phyloP scores from a whole-genome alignment of 2,329 filamentous ascomycete genomes.

The Alternaria viburni region DNA sequence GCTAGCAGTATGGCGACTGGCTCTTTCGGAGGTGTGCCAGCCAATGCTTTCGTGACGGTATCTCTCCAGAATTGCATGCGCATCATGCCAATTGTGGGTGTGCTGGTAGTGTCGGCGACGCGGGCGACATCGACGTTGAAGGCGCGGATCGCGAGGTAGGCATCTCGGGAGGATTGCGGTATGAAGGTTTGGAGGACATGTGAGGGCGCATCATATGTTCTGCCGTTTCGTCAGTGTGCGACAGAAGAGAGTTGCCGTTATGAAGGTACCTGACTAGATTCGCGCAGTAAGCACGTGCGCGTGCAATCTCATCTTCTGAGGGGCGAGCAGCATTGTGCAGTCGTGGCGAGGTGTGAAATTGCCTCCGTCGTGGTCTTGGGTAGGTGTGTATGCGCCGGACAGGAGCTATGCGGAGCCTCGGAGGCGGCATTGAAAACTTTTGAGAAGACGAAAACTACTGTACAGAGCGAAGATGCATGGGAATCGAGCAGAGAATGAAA shows the following conservation, averaged over 20 bases:
- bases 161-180: constrained; percentile 73
- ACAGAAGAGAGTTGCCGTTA: background rate
- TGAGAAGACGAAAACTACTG: background rate
- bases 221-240: constrained; percentile 43
- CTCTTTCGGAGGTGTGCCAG: constrained; percentile 81
- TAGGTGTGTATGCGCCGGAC: constrained; percentile 19
- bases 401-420: constrained; percentile 27
- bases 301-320: constrained; percentile 57
- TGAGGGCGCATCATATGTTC: constrained; percentile 87
- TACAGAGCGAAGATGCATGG: constrained; percentile 11
- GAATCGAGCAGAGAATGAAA: background rate
- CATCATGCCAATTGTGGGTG: constrained; percentile 83
- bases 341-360: constrained; percentile 31
- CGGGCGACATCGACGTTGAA: constrained; percentile 92
- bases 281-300: constrained; percentile 65
- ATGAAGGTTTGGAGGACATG: constrained; percentile 87
- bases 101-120: constrained; percentile 88
- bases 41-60: constrained; percentile 77
- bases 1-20: constrained; percentile 87
- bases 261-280: constrained; percentile 59
- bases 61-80: constrained; percentile 97
- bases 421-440: constrained; percentile 34
- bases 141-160: constrained; percentile 87
- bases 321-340: constrained; percentile 27
- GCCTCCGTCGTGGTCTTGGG: constrained; percentile 15